phyloP scores from a whole-genome alignment of 2,329 filamentous ascomycete species.

The Talaromyces sp. region DNA sequence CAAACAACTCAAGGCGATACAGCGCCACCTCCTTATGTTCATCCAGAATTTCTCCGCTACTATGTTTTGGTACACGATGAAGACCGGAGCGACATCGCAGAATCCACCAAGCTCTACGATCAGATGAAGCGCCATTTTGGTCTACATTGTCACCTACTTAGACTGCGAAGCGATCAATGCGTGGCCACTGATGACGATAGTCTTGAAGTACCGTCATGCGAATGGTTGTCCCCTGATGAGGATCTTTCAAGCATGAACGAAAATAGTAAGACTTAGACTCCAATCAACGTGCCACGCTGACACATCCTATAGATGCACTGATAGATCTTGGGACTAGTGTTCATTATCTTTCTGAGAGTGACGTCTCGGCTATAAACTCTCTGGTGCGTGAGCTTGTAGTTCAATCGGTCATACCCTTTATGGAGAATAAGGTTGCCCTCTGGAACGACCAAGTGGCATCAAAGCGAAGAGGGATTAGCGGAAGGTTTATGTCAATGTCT shows the following conservation, averaged over 20 bases:
- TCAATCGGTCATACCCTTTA: conserved; percentile 89
- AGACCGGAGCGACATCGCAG: conserved; percentile 85
- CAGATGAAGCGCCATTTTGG: conserved; percentile 99
- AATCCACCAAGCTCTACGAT: conserved; percentile 87
- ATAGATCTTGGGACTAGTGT: conserved; percentile 65
- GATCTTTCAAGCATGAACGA: conserved; percentile 71
- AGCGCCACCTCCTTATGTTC: conserved; percentile 76
- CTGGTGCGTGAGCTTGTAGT: conserved; percentile 94
- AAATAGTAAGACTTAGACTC: conserved; percentile 46
- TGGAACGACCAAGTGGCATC: conserved; percentile 99
- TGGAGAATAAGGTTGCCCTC: conserved; percentile 84
- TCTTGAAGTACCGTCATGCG: conserved; percentile 70
- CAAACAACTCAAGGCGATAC: conserved; percentile 75
- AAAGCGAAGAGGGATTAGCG: conserved; percentile 78
- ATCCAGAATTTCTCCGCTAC: conserved; percentile 88
- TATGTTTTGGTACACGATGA: conserved; percentile 97
- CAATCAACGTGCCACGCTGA: conserved; percentile 4
- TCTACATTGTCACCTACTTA: conserved; percentile 85
- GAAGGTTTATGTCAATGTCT: conserved; percentile 90
- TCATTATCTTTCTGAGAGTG: conserved; percentile 84
- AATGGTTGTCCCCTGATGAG: conserved; percentile 86
- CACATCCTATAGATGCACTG: conserved; percentile 33
- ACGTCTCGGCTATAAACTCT: conserved; percentile 78
- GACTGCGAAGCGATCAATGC: conserved; percentile 79
- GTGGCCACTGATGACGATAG: conserved; percentile 89